Conservation (phyloP, 495 filamentous ascomycete genomes). For the Penicillium dipodomyicola region DNA sequence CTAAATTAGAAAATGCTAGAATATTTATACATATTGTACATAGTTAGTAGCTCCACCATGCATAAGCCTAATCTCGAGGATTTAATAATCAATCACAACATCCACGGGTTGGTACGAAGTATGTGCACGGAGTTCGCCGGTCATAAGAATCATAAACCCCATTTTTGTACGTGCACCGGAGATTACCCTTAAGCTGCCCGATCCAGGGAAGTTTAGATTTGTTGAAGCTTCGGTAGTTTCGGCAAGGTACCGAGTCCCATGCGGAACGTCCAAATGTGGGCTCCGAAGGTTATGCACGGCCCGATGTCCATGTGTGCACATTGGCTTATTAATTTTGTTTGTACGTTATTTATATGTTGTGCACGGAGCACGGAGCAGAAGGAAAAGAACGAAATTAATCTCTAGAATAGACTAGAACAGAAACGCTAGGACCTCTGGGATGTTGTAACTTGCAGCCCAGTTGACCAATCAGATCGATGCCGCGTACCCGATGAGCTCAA, state of each 20-base stretch:
- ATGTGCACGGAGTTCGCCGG: not conserved
- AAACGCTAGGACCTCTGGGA: not conserved
- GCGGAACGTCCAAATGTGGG: not conserved
- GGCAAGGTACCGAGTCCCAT: not conserved
- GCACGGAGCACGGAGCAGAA: no score
- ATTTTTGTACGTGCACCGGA: not conserved
- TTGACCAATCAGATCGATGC: slow-evolving; percentile 4
- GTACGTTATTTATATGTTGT: no score
- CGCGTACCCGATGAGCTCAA: slow-evolving; percentile 5
- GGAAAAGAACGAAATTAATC: no score
- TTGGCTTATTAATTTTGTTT: no score
- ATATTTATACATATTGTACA: not conserved
- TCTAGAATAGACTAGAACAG: not conserved
- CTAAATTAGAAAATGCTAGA: not conserved
- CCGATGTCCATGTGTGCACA: not conserved
- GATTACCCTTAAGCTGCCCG: not conserved
- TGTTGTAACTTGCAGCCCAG: not conserved
- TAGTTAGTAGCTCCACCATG: not conserved
- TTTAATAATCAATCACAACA: not conserved
- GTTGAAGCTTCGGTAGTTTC: slow-evolving; percentile 2
- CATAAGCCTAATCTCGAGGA: not conserved
- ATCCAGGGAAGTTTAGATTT: not conserved
- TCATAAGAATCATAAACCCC: not conserved
- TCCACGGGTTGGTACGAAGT: not conserved
- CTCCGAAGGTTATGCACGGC: slow-evolving; percentile 4